Evolutionary conservation across 1,139 yeast species (phyloP).

Genomic region (Candida glucosophila): DNA sequence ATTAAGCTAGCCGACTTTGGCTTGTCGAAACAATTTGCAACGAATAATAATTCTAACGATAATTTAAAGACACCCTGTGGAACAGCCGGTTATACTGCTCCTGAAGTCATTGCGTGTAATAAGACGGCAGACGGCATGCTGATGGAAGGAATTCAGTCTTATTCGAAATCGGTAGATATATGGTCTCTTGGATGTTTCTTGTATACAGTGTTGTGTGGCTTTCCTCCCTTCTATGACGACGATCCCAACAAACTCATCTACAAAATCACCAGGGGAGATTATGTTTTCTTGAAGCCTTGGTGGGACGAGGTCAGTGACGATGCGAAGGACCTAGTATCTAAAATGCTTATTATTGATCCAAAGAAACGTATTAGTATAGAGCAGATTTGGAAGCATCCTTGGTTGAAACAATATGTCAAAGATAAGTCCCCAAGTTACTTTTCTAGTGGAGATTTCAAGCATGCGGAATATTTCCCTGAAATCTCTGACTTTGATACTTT

Average conservation of each 20-base stretch:
- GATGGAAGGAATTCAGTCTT: too few relatives aligned
- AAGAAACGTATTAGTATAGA: conserved; percentile 52
- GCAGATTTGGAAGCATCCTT: conserved; percentile 52
- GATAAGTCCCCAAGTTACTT: conserved; percentile 7
- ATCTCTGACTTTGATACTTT: conserved; percentile 1
- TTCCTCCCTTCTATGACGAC: conserved; percentile 94
- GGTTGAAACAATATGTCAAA: conserved; percentile 16
- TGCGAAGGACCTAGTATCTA: conserved; percentile 60
- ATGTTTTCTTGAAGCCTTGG: conserved; percentile 83
- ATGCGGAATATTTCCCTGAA: conserved; percentile 5
- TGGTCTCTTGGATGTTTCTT: conserved; percentile 95
- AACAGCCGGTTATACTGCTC: conserved; percentile 72
- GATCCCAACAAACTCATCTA: conserved; percentile 70
- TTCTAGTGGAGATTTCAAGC: conserved; percentile 5
- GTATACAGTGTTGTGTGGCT: conserved; percentile 85
- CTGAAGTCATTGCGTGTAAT: conserved; percentile 67
- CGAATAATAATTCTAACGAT: conserved; percentile 18
- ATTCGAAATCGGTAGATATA: conserved; percentile 87
- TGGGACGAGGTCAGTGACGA: conserved; percentile 87
- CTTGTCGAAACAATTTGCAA: conserved; percentile 72
- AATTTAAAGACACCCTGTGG: conserved; percentile 65
- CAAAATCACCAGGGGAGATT: conserved; percentile 79
- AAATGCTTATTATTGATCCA: conserved; percentile 55
- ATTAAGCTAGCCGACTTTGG: conserved; percentile 93
- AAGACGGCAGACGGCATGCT: conserved; percentile 41